Base-by-base conservation (phyloP, 371 early-diverging fungal genomes). In the Circinella umbellata region DNA sequence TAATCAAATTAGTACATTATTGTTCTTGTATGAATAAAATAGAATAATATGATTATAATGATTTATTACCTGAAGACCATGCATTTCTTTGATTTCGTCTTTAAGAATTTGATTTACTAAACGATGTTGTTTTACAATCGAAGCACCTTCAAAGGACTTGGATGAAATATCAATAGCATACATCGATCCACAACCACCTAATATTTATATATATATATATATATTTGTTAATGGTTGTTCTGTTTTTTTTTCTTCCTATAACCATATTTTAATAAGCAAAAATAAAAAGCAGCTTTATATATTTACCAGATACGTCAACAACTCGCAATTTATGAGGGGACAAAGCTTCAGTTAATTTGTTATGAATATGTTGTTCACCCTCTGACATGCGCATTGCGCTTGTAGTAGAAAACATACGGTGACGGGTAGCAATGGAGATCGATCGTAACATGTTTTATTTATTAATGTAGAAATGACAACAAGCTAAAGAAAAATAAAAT, bases 131-230 rank as follows among this genome's bases (percentile, higher is more conserved):
- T 94, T 93, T 53, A 97, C 91, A 73, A 92, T 85, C 14, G 76
- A 79, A 54, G 89, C 73, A 17, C 92, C 93, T 75, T 90, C 86
- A 82, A 97, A 97, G 61, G 83, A 74, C 17, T 86, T 80, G 55
- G 93, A 88, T 37, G 91, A 89, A 73, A 97, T 91, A 71, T 93
- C 92, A 61, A 97, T 91, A 35, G 91, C 91, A 72, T 95, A 96
- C 96, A 96, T 96, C 46, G 95, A 92, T 34, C 98, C 98, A 76
- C 98, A 97, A 34, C 98, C 98, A 61, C 96, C 94, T 91, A 55
- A 17, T 35, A 51, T 10, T 15, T 14, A n/a, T 61, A 13, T 14
- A 66, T 61, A 47, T 47, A 11, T 47, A 1, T 47, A 51, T 11
- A 15, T 49, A 49, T 49, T 15, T 4, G 4, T 49, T 49, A 51